Evolutionary conservation across 2,329 filamentous ascomycete species (phyloP), one percentile per base, ranked within the genome.

Genomic region (Xylaria polymorpha): DNA sequence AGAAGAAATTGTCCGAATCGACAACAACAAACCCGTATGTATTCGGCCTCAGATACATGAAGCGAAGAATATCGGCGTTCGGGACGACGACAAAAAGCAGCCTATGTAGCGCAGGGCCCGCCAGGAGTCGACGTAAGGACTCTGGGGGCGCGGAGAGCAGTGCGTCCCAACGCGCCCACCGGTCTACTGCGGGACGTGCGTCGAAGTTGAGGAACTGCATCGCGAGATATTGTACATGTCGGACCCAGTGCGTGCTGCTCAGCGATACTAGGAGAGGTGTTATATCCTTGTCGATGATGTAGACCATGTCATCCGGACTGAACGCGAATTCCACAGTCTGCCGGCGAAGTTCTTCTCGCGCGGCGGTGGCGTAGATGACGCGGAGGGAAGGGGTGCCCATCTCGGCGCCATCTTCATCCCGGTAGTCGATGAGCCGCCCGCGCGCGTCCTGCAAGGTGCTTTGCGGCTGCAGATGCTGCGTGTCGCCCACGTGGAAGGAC

Each of bases 41-140:
- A 39, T 39, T 56, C 32, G 35, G 18, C 35, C 6, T 56, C 10
- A 39, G 12, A 39, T 39, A 6, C 53, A n/a, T 22, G 7, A 15
- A 56, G 3, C 5, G 32, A 22, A 6, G n/a, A 20, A 37, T 8
- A 5, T 14, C 18, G 18, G 9, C n/a, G 22, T 53, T 53, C 2
- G 65, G 65, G 35, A 67, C 53, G 3, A 59, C 44, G 20, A 67
- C 65, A 12, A 67, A 62, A 1, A 67, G 39, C 8, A 67, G 44
- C 8, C 43, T 32, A 14, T 44, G 6, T 1, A 67, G 20, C 22
- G 5, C 9, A 0, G 41, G 53, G n/a, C 22, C 20, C 14, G 1
- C 7, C 8, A 67, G 35, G 0, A 67, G 3, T 0, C 1, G 15
- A 1, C 44, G 46, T 1, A 67, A 32, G 32, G 20, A 29, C 7